A percentile compares a stretch with the other conserved stretches of the same genome.
These are phyloP conservation scores for Ceratobasidium papillatum DNA, from an alignment of 1,284 basidiomycete genomes.

Conservation along the genomic window DNA sequence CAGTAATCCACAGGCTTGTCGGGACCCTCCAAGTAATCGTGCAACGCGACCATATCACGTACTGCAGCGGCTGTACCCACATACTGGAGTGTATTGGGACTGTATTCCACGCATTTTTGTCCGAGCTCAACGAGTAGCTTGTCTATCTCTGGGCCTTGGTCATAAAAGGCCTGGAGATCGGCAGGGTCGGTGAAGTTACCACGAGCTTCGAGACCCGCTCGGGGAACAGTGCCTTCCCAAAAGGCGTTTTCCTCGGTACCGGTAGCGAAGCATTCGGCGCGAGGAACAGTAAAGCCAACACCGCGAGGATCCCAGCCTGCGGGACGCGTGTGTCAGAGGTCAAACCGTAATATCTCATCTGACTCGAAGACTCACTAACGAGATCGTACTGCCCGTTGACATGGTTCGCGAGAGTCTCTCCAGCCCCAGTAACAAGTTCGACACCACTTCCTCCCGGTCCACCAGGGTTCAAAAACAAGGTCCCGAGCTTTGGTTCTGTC, in stretches of 20 bases:
- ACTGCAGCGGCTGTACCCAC: constrained; percentile 25
- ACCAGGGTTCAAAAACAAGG: constrained; percentile 40
- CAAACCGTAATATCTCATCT: not conserved
- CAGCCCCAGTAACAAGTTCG: not conserved
- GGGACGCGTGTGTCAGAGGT: not conserved
- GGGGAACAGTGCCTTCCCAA: constrained; percentile 38
- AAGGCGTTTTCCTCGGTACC: constrained; percentile 5
- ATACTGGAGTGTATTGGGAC: constrained; percentile 13
- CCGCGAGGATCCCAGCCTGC: constrained; percentile 21
- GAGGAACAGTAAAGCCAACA: constrained; percentile 3
- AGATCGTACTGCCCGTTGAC: not conserved
- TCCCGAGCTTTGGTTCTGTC: constrained; percentile 25
- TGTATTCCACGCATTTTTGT: not conserved
- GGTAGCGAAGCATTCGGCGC: constrained; percentile 31
- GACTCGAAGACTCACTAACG: not conserved
- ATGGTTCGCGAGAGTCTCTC: not conserved
- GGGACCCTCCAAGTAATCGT: constrained; percentile 42
- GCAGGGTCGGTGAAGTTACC: constrained; percentile 10
- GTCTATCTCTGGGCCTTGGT: constrained; percentile 8
- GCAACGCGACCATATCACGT: constrained; percentile 42
- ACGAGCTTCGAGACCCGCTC: constrained; percentile 41
- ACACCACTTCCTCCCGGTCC: constrained; percentile 1
- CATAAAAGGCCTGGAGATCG: constrained; percentile 20
- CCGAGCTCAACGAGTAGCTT: not conserved
- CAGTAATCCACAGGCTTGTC: constrained; percentile 42